These are phyloP conservation scores for Penicillium maclennaniae DNA, from an alignment of 495 filamentous ascomycete species.

Conservation along the genomic window DNA sequence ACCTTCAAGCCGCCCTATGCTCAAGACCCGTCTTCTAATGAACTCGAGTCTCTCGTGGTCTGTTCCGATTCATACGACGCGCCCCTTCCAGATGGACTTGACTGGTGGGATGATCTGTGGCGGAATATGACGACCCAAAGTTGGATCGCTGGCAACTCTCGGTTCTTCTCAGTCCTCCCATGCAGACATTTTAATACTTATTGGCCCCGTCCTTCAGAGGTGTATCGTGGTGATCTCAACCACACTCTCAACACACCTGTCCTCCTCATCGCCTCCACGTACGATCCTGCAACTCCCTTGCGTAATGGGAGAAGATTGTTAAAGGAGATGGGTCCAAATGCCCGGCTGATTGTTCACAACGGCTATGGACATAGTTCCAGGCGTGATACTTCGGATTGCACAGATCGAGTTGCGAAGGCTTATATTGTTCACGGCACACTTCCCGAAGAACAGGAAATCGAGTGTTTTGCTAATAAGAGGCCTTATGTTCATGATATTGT, in stretches of 20 bases:
- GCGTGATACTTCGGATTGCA: constrained; percentile 13
- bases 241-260: constrained; percentile 14
- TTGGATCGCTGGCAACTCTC: constrained; percentile 19
- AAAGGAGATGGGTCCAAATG: constrained; percentile 16
- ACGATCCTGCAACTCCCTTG: constrained; percentile 18
- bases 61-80: constrained; percentile 19
- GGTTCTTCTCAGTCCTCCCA: constrained; percentile 13
- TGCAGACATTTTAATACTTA: constrained; percentile 16
- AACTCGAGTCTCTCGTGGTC: constrained; percentile 14
- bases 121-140: constrained; percentile 12
- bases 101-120: constrained; percentile 17
- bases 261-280: constrained; percentile 12
- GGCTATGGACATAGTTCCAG: constrained; percentile 16
- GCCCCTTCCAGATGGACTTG: constrained; percentile 13
- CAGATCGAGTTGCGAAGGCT: constrained; percentile 11
- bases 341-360: constrained; percentile 16
- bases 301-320: constrained; percentile 17
- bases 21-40: neutral
- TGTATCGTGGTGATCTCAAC: constrained; percentile 19
- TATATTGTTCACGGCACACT: constrained; percentile 13
- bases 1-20: neutral
- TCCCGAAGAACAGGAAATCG: constrained; percentile 6
- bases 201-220: constrained; percentile 14
- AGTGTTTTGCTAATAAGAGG: constrained; percentile 13
- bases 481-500: constrained; percentile 2